Conservation (phyloP, 1,284 basidiomycete species). For the Leucoagaricus sp. region DNA sequence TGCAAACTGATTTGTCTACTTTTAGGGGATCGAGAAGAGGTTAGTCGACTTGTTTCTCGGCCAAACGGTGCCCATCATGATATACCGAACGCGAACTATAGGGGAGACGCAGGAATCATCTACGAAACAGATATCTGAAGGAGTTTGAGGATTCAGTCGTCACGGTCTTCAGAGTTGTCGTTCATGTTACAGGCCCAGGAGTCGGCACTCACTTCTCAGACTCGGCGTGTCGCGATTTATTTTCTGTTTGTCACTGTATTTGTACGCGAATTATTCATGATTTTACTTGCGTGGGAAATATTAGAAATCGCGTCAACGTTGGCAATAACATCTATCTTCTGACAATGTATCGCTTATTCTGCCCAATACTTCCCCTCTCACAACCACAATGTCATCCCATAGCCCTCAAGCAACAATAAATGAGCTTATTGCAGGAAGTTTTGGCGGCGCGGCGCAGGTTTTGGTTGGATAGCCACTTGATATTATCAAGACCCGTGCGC, state of each 20-base stretch:
- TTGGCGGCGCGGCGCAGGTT: conserved; percentile 80
- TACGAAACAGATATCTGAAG: conserved; percentile 6
- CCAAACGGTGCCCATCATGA: not conserved
- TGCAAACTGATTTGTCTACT: not conserved
- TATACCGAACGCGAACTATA: not conserved
- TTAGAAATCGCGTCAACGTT: conserved; percentile 16
- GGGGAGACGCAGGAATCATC: conserved; percentile 3
- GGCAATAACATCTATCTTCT: conserved; percentile 5
- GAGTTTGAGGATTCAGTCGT: not conserved
- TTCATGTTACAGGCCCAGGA: not conserved
- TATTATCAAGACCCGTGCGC: conserved; percentile 83
- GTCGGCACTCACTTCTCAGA: too few species aligned
- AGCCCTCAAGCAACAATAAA: conserved; percentile 54
- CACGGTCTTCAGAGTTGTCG: not conserved
- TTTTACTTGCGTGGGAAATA: conserved; percentile 9
- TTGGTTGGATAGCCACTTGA: conserved; percentile 88
- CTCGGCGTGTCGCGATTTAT: not conserved
- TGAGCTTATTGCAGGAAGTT: conserved; percentile 76
- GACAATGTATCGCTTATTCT: not conserved
- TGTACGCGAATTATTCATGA: not conserved
- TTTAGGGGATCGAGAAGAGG: conserved; percentile 12
- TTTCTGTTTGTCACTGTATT: not conserved
- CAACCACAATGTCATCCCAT: conserved; percentile 1
- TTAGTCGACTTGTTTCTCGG: not conserved
- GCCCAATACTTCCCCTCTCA: not conserved